Percentiles rank a stretch among this genome's conserved stretches.
phyloP scores from a whole-genome alignment of 2,329 filamentous ascomycete species.

The Thermochaetoides dissita region DNA sequence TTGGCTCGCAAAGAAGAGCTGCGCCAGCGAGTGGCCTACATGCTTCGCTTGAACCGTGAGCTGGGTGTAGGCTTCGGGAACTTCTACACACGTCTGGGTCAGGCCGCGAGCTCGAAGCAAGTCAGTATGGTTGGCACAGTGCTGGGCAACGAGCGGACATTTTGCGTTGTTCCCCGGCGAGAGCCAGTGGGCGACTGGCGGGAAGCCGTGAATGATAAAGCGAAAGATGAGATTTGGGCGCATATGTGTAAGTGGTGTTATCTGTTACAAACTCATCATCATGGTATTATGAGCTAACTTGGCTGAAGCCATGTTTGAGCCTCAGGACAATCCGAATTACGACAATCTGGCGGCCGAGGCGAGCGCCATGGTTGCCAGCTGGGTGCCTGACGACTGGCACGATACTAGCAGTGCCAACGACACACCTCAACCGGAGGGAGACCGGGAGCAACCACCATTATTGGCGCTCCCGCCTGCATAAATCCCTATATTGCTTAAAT shows the following conservation, averaged over 20 bases:
- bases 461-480: too few relatives aligned
- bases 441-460: too few relatives aligned
- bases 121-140: slow-evolving; percentile 41
- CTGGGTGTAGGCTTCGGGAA: slow-evolving; percentile 68
- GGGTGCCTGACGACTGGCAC: slow-evolving; percentile 56
- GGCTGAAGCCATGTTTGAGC: slow-evolving; percentile 54
- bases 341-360: slow-evolving; percentile 52
- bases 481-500: too few relatives aligned
- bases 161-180: slow-evolving; percentile 65
- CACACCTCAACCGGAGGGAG: background rate
- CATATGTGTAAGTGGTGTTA: slow-evolving; percentile 49
- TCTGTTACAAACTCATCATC: background rate
- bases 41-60: slow-evolving; percentile 51
- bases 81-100: slow-evolving; percentile 72
- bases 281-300: slow-evolving; percentile 3
- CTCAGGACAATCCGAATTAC: slow-evolving; percentile 59
- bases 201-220: slow-evolving; percentile 64
- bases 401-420: slow-evolving; percentile 28
- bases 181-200: slow-evolving; percentile 44
- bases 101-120: slow-evolving; percentile 42
- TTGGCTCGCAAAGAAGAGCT: slow-evolving; percentile 74
- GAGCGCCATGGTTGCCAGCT: slow-evolving; percentile 48
- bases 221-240: slow-evolving; percentile 62
- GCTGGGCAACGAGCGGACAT: slow-evolving; percentile 62
- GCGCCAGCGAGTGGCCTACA: slow-evolving; percentile 53